phyloP scores from a whole-genome alignment of 2,329 filamentous ascomycete genomes.

The Ascosphaera pollenicola region DNA sequence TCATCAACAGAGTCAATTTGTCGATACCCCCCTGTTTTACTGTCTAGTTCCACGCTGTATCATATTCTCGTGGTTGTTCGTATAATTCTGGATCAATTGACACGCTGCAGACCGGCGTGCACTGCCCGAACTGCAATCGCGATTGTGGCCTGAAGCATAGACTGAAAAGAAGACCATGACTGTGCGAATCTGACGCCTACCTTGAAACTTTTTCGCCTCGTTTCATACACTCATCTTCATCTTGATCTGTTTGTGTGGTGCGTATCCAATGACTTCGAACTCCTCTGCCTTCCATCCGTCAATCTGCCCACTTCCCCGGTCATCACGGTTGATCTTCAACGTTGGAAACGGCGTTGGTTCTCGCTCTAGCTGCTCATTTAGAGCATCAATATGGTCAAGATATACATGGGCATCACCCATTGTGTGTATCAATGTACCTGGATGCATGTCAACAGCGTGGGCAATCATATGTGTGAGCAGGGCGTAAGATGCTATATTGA shows the following conservation, averaged over 20 bases:
- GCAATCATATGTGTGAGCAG: constrained; percentile 90
- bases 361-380: constrained; percentile 57
- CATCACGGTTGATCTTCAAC: constrained; percentile 46
- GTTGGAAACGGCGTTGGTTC: constrained; percentile 65
- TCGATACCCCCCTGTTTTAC: too few species aligned
- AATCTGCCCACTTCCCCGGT: constrained; percentile 60
- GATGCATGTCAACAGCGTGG: constrained; percentile 60
- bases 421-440: constrained; percentile 74
- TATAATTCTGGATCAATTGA: too few species aligned
- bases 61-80: too few species aligned
- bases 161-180: constrained; percentile 46
- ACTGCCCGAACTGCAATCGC: constrained; percentile 26
- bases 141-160: constrained; percentile 30
- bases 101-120: constrained; percentile 27
- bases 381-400: constrained; percentile 70
- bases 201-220: constrained; percentile 68
- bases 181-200: constrained; percentile 53
- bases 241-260: constrained; percentile 72
- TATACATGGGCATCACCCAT: constrained; percentile 99
- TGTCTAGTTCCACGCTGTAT: too few species aligned
- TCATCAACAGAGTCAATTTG: too few species aligned
- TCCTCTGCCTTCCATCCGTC: constrained; percentile 83
- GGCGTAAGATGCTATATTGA: constrained; percentile 93
- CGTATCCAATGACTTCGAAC: constrained; percentile 69
- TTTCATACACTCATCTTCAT: constrained; percentile 94